Base-by-base conservation (phyloP, 106 monocot genomes). In the Vanilla planifolia region DNA sequence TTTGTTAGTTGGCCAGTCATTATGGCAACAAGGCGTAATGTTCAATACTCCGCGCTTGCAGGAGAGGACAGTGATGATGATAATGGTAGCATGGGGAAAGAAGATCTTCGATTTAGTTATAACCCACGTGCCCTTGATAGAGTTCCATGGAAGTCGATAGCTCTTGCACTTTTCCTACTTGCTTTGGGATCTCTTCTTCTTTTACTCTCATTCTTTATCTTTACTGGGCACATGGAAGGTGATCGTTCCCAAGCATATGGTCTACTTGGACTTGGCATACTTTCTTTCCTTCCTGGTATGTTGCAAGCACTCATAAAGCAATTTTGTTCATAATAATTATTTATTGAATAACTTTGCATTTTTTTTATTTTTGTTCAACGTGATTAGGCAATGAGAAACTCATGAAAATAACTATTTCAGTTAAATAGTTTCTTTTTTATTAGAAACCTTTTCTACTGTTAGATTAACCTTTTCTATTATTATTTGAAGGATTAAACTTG, bases 281-380 rank as follows among this genome's bases (percentile, higher is more conserved):
- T 96, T 61, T 63, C 95, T 2, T 96, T 96, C 66, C 86, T 96
- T 50, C 95, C 95, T 45, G 95, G 95, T 96, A 78, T 33, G 69
- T 29, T 30, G n/a, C 14, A 15, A 53, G 30, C 5, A 30, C 27
- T n/a, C n/a, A n/a, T n/a, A n/a, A n/a, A n/a, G n/a, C n/a, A n/a
- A n/a, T n/a, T n/a, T n/a, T n/a, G n/a, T n/a, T n/a, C n/a, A n/a
- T n/a, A n/a, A n/a, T n/a, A n/a, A n/a, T n/a, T n/a, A n/a, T n/a
- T n/a, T n/a, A n/a, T n/a, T n/a, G n/a, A n/a, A n/a, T n/a, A n/a
- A n/a, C n/a, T n/a, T n/a, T n/a, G n/a, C n/a, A n/a, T n/a, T n/a
- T n/a, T n/a, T n/a, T n/a, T n/a, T n/a, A n/a, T n/a, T n/a, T n/a
- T n/a, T n/a, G n/a, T n/a, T n/a, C n/a, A n/a, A n/a, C n/a, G n/a